Percentiles rank a stretch among this genome's conserved stretches.
phyloP scores from a whole-genome alignment of 345 rosid species.

The Nephelium lappaceum region DNA sequence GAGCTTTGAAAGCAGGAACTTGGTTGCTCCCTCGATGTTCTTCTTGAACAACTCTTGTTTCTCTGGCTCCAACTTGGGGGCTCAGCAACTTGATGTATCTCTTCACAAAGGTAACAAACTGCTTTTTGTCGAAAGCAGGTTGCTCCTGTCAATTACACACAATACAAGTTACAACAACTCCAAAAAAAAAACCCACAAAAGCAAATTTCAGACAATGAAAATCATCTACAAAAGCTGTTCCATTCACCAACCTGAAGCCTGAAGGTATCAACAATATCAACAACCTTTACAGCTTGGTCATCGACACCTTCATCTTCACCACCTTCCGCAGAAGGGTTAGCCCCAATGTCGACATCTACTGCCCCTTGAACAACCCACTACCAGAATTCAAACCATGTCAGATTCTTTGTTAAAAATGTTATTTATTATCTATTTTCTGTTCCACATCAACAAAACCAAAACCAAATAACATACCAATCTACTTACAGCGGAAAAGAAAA shows the following conservation, averaged over 20 bases:
- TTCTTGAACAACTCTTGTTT: conserved; percentile 66
- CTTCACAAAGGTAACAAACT: conserved; percentile 65
- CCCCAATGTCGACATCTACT: conserved; percentile 80
- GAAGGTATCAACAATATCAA: conserved; percentile 94
- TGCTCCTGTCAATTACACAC: conserved; percentile 62
- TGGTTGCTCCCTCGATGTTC: conserved; percentile 85
- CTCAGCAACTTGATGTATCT: conserved; percentile 74
- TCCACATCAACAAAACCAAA: not conserved
- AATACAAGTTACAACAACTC: not conserved
- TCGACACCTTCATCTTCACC: conserved; percentile 87
- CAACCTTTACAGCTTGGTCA: conserved; percentile 73
- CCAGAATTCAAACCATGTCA: not conserved
- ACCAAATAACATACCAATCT: not conserved
- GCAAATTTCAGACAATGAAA: not conserved
- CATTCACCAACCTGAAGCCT: conserved; percentile 78
- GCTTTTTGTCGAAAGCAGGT: conserved; percentile 89
- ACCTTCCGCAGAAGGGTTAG: conserved; percentile 97
- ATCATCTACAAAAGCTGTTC: not conserved
- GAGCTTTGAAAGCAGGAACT: conserved; percentile 79
- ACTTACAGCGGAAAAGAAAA: no score
- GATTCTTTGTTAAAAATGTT: not conserved
- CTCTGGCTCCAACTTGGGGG: conserved; percentile 62
- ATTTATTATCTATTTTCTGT: not conserved
- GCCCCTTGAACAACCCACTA: conserved; percentile 94
- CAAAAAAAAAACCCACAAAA: not conserved